These are phyloP conservation scores for Suhomyces bokatorum DNA, from an alignment of 1,139 yeast genomes.

Conservation along the genomic window DNA sequence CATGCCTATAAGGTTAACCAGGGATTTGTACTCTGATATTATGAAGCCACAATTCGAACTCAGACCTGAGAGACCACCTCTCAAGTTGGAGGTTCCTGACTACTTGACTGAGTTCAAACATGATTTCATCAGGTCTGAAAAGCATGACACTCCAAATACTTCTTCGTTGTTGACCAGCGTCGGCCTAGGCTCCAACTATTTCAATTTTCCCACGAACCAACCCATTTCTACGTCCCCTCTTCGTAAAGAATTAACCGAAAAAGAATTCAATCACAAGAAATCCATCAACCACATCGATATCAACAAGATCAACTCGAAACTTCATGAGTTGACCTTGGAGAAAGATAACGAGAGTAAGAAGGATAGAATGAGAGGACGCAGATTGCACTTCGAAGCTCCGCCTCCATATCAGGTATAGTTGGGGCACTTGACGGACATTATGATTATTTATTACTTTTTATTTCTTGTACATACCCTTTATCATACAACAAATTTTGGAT, in stretches of 20 bases:
- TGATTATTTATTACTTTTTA: constrained; percentile 8
- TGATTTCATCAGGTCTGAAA: constrained; percentile 6
- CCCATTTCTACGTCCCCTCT: constrained; percentile 29
- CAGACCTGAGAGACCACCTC: constrained; percentile 2
- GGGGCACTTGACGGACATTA: constrained; percentile 1
- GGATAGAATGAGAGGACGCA: background rate
- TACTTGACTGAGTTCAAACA: constrained; percentile 4
- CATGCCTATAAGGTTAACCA: constrained; percentile 24
- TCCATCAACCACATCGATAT: constrained; percentile 39
- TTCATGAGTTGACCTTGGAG: constrained; percentile 17
- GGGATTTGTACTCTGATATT: constrained; percentile 18
- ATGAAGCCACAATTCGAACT: constrained; percentile 11
- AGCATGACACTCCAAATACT: constrained; percentile 10
- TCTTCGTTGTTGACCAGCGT: constrained; percentile 24
- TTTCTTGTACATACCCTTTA: constrained; percentile 7
- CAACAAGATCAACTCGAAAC: constrained; percentile 26
- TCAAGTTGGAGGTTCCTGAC: constrained; percentile 4
- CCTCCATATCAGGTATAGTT: constrained; percentile 14
- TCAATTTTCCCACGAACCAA: constrained; percentile 29
- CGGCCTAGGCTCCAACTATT: constrained; percentile 40
- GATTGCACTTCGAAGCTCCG: constrained; percentile 15
- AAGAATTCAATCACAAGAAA: constrained; percentile 22
- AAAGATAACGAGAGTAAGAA: constrained; percentile 7
- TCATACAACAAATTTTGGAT: background rate
- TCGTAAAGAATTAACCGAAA: constrained; percentile 15